Base-by-base conservation (phyloP, 148 eudicot species). In the Pharnaceum exiguum region DNA sequence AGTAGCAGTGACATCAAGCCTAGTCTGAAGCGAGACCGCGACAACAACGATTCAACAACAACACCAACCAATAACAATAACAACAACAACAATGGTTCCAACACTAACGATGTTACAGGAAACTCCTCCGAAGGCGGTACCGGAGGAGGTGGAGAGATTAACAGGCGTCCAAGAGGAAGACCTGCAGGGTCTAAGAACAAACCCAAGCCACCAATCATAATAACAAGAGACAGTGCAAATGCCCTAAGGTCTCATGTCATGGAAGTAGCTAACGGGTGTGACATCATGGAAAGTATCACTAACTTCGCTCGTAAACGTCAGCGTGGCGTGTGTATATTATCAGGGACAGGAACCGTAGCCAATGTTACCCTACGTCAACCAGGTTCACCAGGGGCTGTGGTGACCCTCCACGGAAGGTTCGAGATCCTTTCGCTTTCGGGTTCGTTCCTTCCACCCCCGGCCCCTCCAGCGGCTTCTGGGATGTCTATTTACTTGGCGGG, bases 181-280 rank as follows among this genome's bases (percentile, higher is more conserved):
- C 78, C 78, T 1, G 59, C 78, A 2, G 78, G 78, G 32, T 74
- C 78, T 3, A 74, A 74, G 49, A 74, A 74, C 63, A 74, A 74
- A 22, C 74, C 74, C 0, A 74, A 74, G 30, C 74, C 78, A 15
- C 78, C 74, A 1, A 61, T 74, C 24, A 74, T 74, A 2, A 74
- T 74, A 46, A 74, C 78, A 7, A 26, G 78, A 10, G 78, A 74
- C 24, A 69, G 71, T 46, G 78, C 78, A 0, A 74, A 74, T 55
- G 69, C 78, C 7, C 74, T 74, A 31, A 62, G 78, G n/a, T 74
- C 78, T 24, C 78, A 74, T 35, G 78, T 74, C n/a, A 64, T 74
- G 73, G 78, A 74, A 46, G 54, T 74, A 2, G 69, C 78, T 1
- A 60, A 66, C n/a, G 74, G 74, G 2, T 63, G 66, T 35, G 78